A percentile compares a stretch with the other conserved stretches of the same genome.
phyloP scores from a whole-genome alignment of 176 grass and related monocot species.

The Lolium perenne region DNA sequence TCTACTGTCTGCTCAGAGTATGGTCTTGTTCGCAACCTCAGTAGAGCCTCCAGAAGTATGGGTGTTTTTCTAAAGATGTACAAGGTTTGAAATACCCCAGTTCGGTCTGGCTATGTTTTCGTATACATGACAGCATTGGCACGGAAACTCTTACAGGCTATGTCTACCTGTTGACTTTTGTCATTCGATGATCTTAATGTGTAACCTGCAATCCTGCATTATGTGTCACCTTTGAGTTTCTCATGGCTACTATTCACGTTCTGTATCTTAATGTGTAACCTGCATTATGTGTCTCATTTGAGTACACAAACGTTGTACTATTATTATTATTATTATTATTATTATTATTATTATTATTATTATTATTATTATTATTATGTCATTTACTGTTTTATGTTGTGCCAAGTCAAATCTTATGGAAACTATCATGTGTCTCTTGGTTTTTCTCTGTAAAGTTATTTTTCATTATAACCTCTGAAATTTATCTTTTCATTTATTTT shows the following conservation, averaged over 20 bases:
- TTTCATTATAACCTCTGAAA: conserved; percentile 14
- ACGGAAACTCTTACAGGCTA: neutral
- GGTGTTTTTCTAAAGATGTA: neutral
- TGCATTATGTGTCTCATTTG: conserved; percentile 9
- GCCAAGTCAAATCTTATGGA: conserved; percentile 8
- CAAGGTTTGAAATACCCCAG: neutral
- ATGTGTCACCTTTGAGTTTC: neutral
- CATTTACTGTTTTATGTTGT: neutral
- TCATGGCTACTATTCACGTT: neutral
- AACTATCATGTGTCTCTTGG: neutral
- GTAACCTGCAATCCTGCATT: neutral
- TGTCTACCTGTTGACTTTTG: conserved; percentile 1
- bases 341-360: neutral
- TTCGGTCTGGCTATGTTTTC: neutral
- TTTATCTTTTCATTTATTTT: conserved; percentile 12
- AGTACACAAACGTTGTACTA: neutral
- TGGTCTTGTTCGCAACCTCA: neutral
- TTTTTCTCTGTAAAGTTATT: neutral
- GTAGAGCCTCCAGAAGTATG: neutral
- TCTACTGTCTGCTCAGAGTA: neutral
- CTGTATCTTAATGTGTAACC: neutral
- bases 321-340: neutral
- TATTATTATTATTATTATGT: neutral
- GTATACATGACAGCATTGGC: neutral
- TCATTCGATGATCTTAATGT: conserved; percentile 23